Base-by-base conservation (phyloP, 1,284 basidiomycete genomes). In the Apiotrichum porosum region DNA sequence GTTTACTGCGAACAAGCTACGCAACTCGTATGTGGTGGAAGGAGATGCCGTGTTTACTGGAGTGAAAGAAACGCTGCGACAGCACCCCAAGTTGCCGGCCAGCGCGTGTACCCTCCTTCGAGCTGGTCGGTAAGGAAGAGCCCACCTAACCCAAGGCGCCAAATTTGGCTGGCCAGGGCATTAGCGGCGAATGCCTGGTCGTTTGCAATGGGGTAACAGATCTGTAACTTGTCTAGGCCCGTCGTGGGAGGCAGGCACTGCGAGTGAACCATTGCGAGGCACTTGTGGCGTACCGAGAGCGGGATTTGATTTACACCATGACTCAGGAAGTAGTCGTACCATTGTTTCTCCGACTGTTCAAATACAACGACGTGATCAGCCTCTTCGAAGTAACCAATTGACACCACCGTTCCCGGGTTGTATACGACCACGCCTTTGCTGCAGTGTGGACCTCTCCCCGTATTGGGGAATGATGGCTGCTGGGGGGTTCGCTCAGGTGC, bases 321-420 rank as follows among this genome's bases (percentile, higher is more conserved):
- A 6, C 14, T 23, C 15, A 49, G 42, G 24, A 43, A 44, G 19
- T 39, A 35, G 18, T 33, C 23, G 32, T 22, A 34, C 36, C 42
- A 49, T n/a, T 39, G 36, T 23, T 40, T 17, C 10, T 28, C 31
- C 14, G 22, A 28, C 42, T 49, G 42, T 31, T 49, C 47, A 15
- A 49, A 49, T 9, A 49, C 47, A 31, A 49, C 47, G 9, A 33
- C 32, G 23, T 33, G 31, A 37, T 49, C 42, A 5, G 41, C 41
- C 36, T 43, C 47, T 31, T 43, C 41, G 19, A 43, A 21, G 24
- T 35, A 49, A 2, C 42, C 47, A 4, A 17, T 31, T 6, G 23
- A 36, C 17, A 49, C 47, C 18, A 49, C 47, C 6, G 34, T 37
- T 2, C 47, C 47, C 5, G 47, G 47, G 37, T 49, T 49, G 42